phyloP scores from a whole-genome alignment of 2,329 filamentous ascomycete genomes.

The Dothideomycetidae sp. region DNA sequence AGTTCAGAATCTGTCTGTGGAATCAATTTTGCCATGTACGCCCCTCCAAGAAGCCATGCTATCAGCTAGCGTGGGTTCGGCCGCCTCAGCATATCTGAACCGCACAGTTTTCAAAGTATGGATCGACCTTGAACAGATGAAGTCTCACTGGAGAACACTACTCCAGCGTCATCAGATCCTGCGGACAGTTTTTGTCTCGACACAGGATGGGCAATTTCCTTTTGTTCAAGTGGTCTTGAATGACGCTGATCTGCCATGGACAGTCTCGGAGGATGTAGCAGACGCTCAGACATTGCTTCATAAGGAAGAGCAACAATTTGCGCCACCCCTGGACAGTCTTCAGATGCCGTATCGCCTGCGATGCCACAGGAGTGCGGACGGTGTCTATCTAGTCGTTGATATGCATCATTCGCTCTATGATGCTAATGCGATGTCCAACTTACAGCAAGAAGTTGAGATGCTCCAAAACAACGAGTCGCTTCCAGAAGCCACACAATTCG shows the following conservation, averaged over 20 bases:
- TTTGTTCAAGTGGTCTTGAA: slow-evolving; percentile 59
- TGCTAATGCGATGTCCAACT: slow-evolving; percentile 55
- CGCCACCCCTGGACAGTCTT: slow-evolving; percentile 1
- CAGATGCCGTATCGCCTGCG: slow-evolving; percentile 24
- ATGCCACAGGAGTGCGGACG: slow-evolving; percentile 13
- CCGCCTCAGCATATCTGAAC: slow-evolving; percentile 53
- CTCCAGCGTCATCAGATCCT: slow-evolving; percentile 58
- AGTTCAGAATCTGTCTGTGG: slow-evolving; percentile 25
- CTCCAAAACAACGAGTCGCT: slow-evolving; percentile 38
- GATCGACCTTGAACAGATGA: slow-evolving; percentile 37
- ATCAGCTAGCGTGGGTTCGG: slow-evolving; percentile 35
- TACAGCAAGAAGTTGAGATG: slow-evolving; percentile 57
- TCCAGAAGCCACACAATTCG: slow-evolving; percentile 40
- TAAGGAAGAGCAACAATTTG: background rate
- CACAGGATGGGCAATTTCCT: slow-evolving; percentile 44
- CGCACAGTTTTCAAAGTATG: slow-evolving; percentile 49
- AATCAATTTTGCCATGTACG: slow-evolving; percentile 61
- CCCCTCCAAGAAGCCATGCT: slow-evolving; percentile 84
- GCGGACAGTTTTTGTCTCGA: slow-evolving; percentile 59
- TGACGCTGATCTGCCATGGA: slow-evolving; percentile 31
- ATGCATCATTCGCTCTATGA: slow-evolving; percentile 82
- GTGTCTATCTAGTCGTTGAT: slow-evolving; percentile 31
- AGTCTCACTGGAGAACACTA: slow-evolving; percentile 48
- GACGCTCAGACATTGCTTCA: slow-evolving; percentile 9
- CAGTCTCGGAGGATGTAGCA: slow-evolving; percentile 15